Evolutionary conservation across 352 stramenopile genomes (phyloP), one percentile per base, ranked within the genome.

Genomic region (Aphanomyces astaci): DNA sequence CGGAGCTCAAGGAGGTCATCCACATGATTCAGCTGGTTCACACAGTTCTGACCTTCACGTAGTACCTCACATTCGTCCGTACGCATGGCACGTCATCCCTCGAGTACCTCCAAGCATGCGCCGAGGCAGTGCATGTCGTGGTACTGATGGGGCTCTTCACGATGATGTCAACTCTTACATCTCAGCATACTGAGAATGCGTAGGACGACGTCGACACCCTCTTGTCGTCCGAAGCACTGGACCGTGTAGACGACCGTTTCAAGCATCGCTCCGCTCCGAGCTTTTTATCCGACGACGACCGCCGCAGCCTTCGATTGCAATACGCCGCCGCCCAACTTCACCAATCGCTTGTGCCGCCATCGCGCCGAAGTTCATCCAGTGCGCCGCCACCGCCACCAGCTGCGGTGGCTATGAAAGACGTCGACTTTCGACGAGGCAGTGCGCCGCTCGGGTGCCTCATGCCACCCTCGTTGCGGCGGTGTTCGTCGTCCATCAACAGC

Each of bases 1-100:
- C 25, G 9, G 51, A 59, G 25, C 51, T 59, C 51, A 59, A 59
- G 30, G 25, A 59, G 51, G 51, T 59, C 22, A 9, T 19, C 19
- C 45, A 59, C 22, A 30, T 59, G 22, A 43, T 43, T 43, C 25
- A 36, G 32, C 22, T 59, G 15, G 4, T 22, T 7, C 24, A 25
- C 51, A 9, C 9, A 4, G 15, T 40, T 28, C n/a, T 25, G 4
- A n/a, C 0, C 30, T 17, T 59, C 25, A 22, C 2, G 0, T 39
- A 59, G 51, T 59, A 59, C 30, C 51, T 59, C 27, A 59, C n/a
- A 19, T 59, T 59, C 30, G 51, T 59, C 5, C 51, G 51, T 4
- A 59, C 51, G 51, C 51, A 59, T 36, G 51, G 51, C 7, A 19
- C 51, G 13, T 59, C 51, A 5, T 59, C 51, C 22, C 27, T 59